These are phyloP conservation scores for Daldinia sp. DNA, from an alignment of 2,329 filamentous ascomycete species.

Conservation along the genomic window DNA sequence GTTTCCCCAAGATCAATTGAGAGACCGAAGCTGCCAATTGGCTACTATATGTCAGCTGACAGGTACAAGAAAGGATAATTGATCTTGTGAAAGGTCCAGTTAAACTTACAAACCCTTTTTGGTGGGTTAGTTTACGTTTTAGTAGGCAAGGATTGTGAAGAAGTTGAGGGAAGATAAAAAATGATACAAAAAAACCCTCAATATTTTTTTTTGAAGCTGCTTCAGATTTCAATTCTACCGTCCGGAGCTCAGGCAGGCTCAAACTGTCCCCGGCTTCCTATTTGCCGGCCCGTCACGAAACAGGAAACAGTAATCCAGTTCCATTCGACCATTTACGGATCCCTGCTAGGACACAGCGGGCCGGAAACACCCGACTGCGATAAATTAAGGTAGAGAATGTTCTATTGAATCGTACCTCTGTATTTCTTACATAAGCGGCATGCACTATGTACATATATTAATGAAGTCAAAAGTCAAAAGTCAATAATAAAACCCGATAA, in stretches of 20 bases:
- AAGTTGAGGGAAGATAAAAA: constrained; percentile 17
- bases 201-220: constrained; percentile 34
- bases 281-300: constrained; percentile 36
- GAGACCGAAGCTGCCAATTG: constrained; percentile 34
- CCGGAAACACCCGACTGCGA: constrained; percentile 40
- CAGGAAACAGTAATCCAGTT: constrained; percentile 24
- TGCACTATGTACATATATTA: constrained; percentile 12
- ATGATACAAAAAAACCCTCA: constrained; percentile 33
- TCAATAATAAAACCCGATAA: neutral
- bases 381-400: neutral
- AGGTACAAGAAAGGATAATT: constrained; percentile 19
- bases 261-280: constrained; percentile 25
- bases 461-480: neutral
- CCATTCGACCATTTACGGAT: constrained; percentile 23
- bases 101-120: constrained; percentile 25
- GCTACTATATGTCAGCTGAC: constrained; percentile 36
- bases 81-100: constrained; percentile 27
- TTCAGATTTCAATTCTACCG: constrained; percentile 28
- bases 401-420: constrained; percentile 9
- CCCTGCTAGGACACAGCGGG: constrained; percentile 32
- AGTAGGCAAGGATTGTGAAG: constrained; percentile 7
- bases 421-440: constrained; percentile 6
- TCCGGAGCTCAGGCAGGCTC: constrained; percentile 21
- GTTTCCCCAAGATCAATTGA: constrained; percentile 31
- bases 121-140: constrained; percentile 7